Evolutionary conservation across 305 asterid species (phyloP), one percentile per base, ranked within the genome.

Genomic region (Ilex paraguariensis): DNA sequence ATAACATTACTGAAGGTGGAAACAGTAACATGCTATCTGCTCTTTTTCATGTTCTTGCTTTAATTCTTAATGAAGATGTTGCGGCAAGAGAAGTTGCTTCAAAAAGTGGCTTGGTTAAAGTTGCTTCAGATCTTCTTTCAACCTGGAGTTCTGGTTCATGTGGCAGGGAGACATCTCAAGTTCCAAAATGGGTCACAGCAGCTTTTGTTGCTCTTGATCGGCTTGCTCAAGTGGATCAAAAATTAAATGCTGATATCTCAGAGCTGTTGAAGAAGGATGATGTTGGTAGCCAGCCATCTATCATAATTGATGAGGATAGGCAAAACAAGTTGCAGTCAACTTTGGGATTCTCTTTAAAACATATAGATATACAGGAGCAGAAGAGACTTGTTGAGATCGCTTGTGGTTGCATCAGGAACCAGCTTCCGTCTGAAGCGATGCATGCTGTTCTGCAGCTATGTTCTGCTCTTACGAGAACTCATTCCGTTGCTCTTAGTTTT

Each of bases 391-490:
- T 84, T 69, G 96, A 80, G 75, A 81, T 92, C 59, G 88, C 91
- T 33, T 89, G 97, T 77, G 73, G 74, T 66, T 89, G 91, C 78
- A 79, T 92, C 51, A 81, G 73, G 69, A 85, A 79, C 68, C 93
- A 77, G 70, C 82, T 92, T 66, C 96, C 96, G 46, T 85, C 96
- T 57, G 97, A 87, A 74, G 75, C 95, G 45, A 92, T 87, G 85
- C 97, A 92, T 73, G 98, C 97, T 72, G 88, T 84, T 63, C 61
- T 92, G 83, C 97, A 89, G 84, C 92, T 92, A 55, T 92, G 97
- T 74, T 80, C 98, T 61, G 87, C 95, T 57, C 87, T 92, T 60
- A 87, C 98, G 28, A 84, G 91, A 74, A 92, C 85, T 63, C 95
- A 92, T 63, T 77, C 86, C 11, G 85, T 89, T 71, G 98, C 98